These are phyloP conservation scores for Neoscytalidium dimidiatum DNA, from an alignment of 2,329 filamentous ascomycete genomes.

Conservation along the genomic window DNA sequence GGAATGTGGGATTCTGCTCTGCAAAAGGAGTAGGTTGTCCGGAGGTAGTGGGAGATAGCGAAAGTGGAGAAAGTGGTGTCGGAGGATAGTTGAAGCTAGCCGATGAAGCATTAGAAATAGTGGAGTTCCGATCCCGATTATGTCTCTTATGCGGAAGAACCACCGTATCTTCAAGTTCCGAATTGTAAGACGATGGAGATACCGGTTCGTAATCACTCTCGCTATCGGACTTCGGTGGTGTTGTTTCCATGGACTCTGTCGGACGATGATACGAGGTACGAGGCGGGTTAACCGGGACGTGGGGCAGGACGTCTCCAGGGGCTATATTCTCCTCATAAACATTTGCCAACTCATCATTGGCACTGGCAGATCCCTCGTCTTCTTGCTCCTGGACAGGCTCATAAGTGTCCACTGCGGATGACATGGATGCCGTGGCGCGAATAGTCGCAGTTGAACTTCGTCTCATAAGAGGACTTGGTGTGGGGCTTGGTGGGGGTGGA, in stretches of 20 bases:
- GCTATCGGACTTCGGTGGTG: constrained; percentile 1
- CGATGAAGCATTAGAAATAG: constrained; percentile 13
- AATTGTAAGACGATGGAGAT: background rate
- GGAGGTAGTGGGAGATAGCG: background rate
- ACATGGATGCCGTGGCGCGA: background rate
- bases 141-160: constrained; percentile 8
- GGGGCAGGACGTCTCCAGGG: background rate
- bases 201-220: constrained; percentile 7
- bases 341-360: background rate
- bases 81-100: constrained; percentile 12
- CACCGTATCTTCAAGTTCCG: constrained; percentile 4
- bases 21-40: constrained; percentile 7
- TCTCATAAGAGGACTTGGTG: background rate
- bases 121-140: constrained; percentile 17
- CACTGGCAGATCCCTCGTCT: constrained; percentile 4
- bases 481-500: constrained; percentile 1
- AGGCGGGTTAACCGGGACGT: background rate
- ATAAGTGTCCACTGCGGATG: background rate
- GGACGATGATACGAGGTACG: constrained; percentile 4
- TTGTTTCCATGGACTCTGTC: constrained; percentile 2
- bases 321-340: background rate
- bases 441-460: constrained; percentile 17
- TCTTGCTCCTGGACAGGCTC: constrained; percentile 15
- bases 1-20: background rate
- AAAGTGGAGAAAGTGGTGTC: constrained; percentile 13